Conservation (phyloP, 2,329 filamentous ascomycete genomes). For the Colletotrichum gigasporum region DNA sequence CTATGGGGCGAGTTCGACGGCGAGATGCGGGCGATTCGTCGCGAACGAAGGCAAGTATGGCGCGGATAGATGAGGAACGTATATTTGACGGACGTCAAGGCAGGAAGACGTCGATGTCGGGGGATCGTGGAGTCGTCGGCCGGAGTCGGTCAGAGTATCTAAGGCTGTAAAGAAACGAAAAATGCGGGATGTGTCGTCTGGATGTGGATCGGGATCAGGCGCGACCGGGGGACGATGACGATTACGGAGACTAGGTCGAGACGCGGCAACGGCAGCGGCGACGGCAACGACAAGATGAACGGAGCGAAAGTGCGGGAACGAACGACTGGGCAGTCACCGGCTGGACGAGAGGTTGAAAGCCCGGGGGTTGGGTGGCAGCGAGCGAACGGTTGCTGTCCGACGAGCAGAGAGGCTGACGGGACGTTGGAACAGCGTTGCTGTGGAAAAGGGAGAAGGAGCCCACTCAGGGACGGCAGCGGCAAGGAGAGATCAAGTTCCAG, state of each 20-base stretch:
- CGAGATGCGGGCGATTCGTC: background rate
- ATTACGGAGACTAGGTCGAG: background rate
- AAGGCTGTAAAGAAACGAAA: background rate
- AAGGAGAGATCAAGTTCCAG: background rate
- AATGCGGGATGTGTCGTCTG: background rate
- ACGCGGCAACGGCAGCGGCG: background rate
- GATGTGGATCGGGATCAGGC: background rate
- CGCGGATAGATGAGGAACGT: background rate
- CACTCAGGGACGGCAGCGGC: background rate
- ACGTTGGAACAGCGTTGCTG: conserved; percentile 35
- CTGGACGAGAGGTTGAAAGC: conserved; percentile 24
- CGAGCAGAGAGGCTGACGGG: conserved; percentile 14
- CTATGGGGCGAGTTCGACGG: background rate
- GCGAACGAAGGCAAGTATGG: conserved; percentile 6
- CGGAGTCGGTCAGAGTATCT: no score
- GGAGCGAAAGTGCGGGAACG: conserved; percentile 30
- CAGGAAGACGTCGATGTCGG: background rate
- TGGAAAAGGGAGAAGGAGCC: conserved; percentile 36
- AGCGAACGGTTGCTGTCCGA: conserved; percentile 30
- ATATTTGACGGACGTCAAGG: conserved; percentile 8
- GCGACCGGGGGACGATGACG: conserved; percentile 17
- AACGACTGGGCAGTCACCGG: conserved; percentile 18
- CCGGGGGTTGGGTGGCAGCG: conserved; percentile 14
- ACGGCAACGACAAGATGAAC: background rate
- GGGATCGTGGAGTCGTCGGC: conserved; percentile 2